Conservation (phyloP, 2,329 filamentous ascomycete genomes). For the Septoria linicola region DNA sequence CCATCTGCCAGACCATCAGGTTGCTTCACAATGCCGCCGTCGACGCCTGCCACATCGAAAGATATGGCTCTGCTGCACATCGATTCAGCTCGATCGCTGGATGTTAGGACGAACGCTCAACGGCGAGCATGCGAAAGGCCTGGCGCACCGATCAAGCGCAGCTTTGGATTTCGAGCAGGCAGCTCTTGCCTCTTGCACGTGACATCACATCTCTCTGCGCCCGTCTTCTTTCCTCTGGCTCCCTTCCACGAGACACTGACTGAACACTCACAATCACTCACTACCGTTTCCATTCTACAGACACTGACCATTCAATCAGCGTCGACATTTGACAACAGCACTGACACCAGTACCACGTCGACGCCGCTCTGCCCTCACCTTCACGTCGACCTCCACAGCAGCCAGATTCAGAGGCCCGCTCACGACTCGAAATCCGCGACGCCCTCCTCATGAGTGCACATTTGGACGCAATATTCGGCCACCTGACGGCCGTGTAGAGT, state of each 20-base stretch:
- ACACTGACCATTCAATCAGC: neutral
- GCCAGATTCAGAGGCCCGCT: constrained; percentile 16
- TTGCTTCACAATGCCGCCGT: too few relatives aligned
- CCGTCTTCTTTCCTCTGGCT: neutral
- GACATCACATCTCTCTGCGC: neutral
- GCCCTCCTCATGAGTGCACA: constrained; percentile 15
- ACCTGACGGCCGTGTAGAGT: constrained; percentile 3
- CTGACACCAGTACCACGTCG: constrained; percentile 1
- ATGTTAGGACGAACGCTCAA: too few relatives aligned
- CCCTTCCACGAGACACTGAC: neutral
- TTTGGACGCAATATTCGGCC: constrained; percentile 5
- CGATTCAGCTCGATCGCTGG: too few relatives aligned
- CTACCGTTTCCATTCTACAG: too few relatives aligned
- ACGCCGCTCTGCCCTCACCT: constrained; percentile 8
- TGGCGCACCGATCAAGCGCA: too few relatives aligned
- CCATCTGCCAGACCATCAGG: too few relatives aligned
- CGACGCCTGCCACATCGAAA: neutral
- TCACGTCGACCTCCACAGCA: constrained; percentile 7
- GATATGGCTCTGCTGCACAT: neutral
- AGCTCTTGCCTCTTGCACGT: too few relatives aligned
- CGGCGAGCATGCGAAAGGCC: too few relatives aligned
- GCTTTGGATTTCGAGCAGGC: too few relatives aligned
- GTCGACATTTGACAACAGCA: constrained; percentile 3
- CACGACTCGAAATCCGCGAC: constrained; percentile 12
- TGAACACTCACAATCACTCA: neutral